Evolutionary conservation across 192 early-diverging fungal genomes (phyloP), one percentile per base, ranked within the genome.

Genomic region (Linnemannia exigua): DNA sequence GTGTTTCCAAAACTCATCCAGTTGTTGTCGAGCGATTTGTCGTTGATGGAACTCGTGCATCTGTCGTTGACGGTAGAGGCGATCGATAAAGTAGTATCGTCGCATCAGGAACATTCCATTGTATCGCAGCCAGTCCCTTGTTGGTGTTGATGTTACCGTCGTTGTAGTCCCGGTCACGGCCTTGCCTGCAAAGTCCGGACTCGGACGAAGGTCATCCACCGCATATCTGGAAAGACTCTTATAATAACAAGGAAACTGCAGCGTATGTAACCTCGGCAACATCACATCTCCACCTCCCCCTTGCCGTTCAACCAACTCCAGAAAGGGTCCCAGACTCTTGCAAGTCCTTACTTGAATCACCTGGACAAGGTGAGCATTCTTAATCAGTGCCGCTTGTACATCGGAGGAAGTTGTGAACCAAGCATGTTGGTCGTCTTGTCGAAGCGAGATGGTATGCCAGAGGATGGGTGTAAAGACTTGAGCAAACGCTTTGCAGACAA

Each of bases 51-150:
- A 12, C 58, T 12, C 58, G 58, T 63, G 25, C 12, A 63, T n/a
- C 14, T 63, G 58, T 12, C 58, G 28, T 31, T 63, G 58, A 12
- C 58, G 58, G 28, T 63, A 63, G 58, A 63, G 9, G 58, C 58
- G 58, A 25, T 63, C 58, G 28, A 63, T 63, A 63, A 63, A 63
- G 14, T 63, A 63, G 9, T 25, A 25, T 2, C 58, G 58, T 1
- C 58, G 58, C 58, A 63, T 63, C 12, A 63, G 58, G 28, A 63
- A 63, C 58, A 63, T 63, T 25, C 58, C 58, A 12, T 31, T 63
- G 58, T 63, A 63, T 22, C 58, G 58, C 2, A 63, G 12, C 58
- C 58, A 63, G n/a, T 63, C 58, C 28, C 28, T 31, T 31, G 12
- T 63, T 25, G 58, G 58, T 61, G 58, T 15, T 25, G 15, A n/a